phyloP scores from a whole-genome alignment of 331 rosid genomes.

The Stylosanthes scabra region DNA sequence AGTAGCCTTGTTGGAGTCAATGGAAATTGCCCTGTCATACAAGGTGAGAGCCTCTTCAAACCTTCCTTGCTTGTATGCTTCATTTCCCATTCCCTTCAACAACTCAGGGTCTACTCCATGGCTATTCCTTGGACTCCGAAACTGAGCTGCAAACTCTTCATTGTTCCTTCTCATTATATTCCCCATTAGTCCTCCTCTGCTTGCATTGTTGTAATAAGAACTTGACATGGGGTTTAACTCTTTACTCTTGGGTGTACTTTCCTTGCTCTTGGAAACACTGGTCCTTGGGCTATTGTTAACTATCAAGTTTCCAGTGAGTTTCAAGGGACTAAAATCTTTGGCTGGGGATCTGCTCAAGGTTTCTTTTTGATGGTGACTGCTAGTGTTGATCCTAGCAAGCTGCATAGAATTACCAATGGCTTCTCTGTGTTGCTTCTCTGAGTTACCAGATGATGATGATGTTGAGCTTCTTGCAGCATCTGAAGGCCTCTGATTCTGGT shows the following conservation, averaged over 20 bases:
- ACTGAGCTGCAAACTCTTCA: conserved; percentile 45
- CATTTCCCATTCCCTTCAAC: conserved; percentile 86
- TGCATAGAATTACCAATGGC: conserved; percentile 40
- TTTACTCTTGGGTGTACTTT: conserved; percentile 37
- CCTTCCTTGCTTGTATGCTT: conserved; percentile 73
- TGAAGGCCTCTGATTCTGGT: conserved; percentile 52
- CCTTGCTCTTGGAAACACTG: conserved; percentile 33
- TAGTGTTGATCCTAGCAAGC: conserved; percentile 52
- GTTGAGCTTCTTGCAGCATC: conserved; percentile 78
- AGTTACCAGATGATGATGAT: conserved; percentile 62
- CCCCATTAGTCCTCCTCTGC: conserved; percentile 60
- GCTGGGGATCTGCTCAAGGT: conserved; percentile 53
- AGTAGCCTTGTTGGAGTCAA: conserved; percentile 76
- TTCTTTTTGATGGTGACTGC: conserved; percentile 37
- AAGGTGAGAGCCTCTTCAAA: conserved; percentile 74
- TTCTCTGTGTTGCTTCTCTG: conserved; percentile 46
- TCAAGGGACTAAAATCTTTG: conserved; percentile 57
- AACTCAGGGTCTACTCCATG: conserved; percentile 67
- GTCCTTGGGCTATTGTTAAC: conserved; percentile 54
- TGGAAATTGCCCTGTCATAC: conserved; percentile 74
- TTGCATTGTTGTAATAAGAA: conserved; percentile 39
- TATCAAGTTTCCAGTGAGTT: conserved; percentile 52
- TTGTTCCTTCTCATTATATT: conserved; percentile 74
- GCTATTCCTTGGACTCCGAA: conserved; percentile 45
- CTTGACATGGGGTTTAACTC: conserved; percentile 38